A percentile compares a stretch with the other conserved stretches of the same genome.
These are phyloP conservation scores for Ceratocystis cubensis DNA, from an alignment of 2,329 filamentous ascomycete genomes.

Conservation along the genomic window DNA sequence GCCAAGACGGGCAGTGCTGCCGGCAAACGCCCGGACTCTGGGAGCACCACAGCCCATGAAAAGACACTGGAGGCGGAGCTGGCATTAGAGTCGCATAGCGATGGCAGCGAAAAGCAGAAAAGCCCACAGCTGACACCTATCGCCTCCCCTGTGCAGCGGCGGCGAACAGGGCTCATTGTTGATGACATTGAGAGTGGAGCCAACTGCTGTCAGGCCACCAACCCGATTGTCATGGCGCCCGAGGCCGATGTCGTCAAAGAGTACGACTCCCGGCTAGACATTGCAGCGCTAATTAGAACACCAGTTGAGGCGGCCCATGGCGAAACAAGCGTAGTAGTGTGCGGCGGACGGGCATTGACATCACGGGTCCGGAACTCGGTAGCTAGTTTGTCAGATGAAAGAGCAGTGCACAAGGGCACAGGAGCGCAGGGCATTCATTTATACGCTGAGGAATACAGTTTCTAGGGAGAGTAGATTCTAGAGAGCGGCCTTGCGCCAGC, in stretches of 20 bases:
- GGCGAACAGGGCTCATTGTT: background rate
- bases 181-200: conserved; percentile 18
- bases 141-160: background rate
- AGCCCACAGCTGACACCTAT: background rate
- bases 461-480: conserved; percentile 27
- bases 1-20: conserved; percentile 35
- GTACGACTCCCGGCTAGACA: conserved; percentile 37
- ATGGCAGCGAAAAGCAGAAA: background rate
- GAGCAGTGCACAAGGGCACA: conserved; percentile 51
- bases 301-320: conserved; percentile 47
- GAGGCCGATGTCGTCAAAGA: conserved; percentile 31
- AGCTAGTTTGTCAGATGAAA: conserved; percentile 44
- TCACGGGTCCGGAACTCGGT: conserved; percentile 43
- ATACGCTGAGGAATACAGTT: conserved; percentile 48
- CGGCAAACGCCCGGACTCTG: background rate
- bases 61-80: background rate
- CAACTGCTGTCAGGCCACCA: conserved; percentile 14
- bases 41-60: background rate
- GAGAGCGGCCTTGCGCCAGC: background rate
- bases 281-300: conserved; percentile 39
- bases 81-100: conserved; percentile 1
- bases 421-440: conserved; percentile 50
- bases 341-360: conserved; percentile 44
- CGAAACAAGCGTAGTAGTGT: conserved; percentile 49
- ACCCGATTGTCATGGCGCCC: conserved; percentile 9